Conservation (phyloP, 495 filamentous ascomycete genomes). For the Penicillium coffeae region DNA sequence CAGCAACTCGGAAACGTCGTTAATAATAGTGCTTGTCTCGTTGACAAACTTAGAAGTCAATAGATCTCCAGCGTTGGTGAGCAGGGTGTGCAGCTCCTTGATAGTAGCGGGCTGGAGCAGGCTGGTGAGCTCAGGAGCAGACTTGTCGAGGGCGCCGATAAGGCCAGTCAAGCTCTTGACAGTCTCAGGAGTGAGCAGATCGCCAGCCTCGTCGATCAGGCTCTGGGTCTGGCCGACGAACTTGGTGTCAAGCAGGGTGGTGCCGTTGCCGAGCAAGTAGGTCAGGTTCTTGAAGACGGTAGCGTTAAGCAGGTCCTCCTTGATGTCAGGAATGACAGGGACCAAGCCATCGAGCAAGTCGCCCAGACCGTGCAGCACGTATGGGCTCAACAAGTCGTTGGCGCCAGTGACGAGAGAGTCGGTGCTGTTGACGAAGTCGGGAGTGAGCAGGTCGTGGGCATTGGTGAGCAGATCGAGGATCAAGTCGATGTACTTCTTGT, state of each 20-base stretch:
- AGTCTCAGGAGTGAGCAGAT: slow-evolving; percentile 30
- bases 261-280: slow-evolving; percentile 35
- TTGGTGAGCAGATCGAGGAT: slow-evolving; percentile 19
- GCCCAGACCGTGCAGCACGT: slow-evolving; percentile 19
- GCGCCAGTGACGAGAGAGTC: slow-evolving; percentile 35
- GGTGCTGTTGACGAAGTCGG: slow-evolving; percentile 37
- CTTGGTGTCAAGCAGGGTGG: slow-evolving; percentile 29
- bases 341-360: slow-evolving; percentile 35
- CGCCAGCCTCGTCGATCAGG: slow-evolving; percentile 32
- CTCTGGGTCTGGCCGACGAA: slow-evolving; percentile 30
- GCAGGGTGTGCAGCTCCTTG: slow-evolving; percentile 33
- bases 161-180: slow-evolving; percentile 35
- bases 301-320: slow-evolving; percentile 28
- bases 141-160: slow-evolving; percentile 25
- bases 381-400: slow-evolving; percentile 34
- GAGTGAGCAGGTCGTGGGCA: slow-evolving; percentile 37
- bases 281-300: slow-evolving; percentile 33
- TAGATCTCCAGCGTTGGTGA: slow-evolving; percentile 41
- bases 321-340: slow-evolving; percentile 20
- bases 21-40: slow-evolving; percentile 25
- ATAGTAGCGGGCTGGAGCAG: slow-evolving; percentile 34
- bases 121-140: slow-evolving; percentile 25
- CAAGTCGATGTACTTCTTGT: slow-evolving; percentile 27
- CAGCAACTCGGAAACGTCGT: slow-evolving; percentile 23
- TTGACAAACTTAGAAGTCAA: slow-evolving; percentile 40